These are phyloP conservation scores for Colletotrichum simmondsii DNA, from an alignment of 2,329 filamentous ascomycete genomes.

Conservation along the genomic window DNA sequence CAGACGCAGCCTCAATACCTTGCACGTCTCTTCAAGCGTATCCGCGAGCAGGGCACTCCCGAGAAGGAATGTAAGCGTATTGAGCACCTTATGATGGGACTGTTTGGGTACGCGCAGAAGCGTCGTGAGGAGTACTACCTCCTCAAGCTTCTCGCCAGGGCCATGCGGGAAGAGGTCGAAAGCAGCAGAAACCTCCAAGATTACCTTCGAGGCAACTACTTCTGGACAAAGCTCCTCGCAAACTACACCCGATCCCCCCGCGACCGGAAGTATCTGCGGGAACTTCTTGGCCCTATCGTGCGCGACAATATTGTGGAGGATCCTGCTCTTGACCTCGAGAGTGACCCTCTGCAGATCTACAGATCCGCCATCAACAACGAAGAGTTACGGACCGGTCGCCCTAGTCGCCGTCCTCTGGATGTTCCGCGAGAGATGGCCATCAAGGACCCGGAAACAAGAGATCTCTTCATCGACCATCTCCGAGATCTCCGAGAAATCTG, in stretches of 20 bases:
- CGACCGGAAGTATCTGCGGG: slow-evolving; percentile 91
- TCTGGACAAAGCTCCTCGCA: slow-evolving; percentile 87
- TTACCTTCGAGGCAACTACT: slow-evolving; percentile 88
- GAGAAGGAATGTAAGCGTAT: slow-evolving; percentile 95
- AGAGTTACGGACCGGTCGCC: slow-evolving; percentile 88
- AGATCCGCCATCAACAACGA: slow-evolving; percentile 96
- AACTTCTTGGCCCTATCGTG: slow-evolving; percentile 85
- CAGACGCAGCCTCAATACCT: slow-evolving; percentile 98
- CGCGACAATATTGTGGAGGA: slow-evolving; percentile 95
- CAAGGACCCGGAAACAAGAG: slow-evolving; percentile 90
- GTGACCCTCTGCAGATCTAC: slow-evolving; percentile 97
- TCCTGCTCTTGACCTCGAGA: slow-evolving; percentile 89
- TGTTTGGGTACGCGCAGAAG: slow-evolving; percentile 98
- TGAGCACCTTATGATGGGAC: slow-evolving; percentile 92
- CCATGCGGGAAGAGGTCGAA: slow-evolving; percentile 88
- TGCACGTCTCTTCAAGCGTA: slow-evolving; percentile 83
- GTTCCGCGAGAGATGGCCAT: slow-evolving; percentile 95
- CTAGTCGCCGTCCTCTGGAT: slow-evolving; percentile 83
- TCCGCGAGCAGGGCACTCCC: slow-evolving; percentile 84
- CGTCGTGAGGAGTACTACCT: slow-evolving; percentile 96
- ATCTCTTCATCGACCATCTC: slow-evolving; percentile 92
- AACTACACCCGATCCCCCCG: slow-evolving; percentile 92
- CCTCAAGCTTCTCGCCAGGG: slow-evolving; percentile 85
- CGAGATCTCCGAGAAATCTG: slow-evolving; percentile 94
- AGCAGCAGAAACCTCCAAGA: slow-evolving; percentile 80